phyloP scores from a whole-genome alignment of 2,329 filamentous ascomycete genomes.

The Penicillium sp. region DNA sequence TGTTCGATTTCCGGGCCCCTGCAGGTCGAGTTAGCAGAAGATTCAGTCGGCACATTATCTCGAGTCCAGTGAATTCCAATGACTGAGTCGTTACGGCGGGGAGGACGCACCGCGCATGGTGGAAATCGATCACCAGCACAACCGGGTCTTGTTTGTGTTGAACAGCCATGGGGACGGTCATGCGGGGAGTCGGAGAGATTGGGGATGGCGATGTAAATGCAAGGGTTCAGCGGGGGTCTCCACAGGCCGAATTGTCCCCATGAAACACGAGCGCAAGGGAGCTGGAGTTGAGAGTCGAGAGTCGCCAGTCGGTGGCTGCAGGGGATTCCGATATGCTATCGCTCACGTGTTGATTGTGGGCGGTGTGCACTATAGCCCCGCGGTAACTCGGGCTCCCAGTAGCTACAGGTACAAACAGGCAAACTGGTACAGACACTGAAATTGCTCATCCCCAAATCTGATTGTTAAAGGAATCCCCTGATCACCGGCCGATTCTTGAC shows the following conservation, averaged over 20 bases:
- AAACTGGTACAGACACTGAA: background rate
- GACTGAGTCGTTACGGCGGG: background rate
- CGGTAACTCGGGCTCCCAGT: background rate
- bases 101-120: slow-evolving; percentile 65
- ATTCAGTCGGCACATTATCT: background rate
- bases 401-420: background rate
- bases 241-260: slow-evolving; percentile 12
- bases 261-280: slow-evolving; percentile 10
- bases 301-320: background rate
- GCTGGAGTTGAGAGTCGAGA: slow-evolving; percentile 5
- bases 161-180: slow-evolving; percentile 32
- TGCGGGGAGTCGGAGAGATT: slow-evolving; percentile 9
- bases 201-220: background rate
- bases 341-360: slow-evolving; percentile 28
- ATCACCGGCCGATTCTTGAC: slow-evolving; percentile 29
- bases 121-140: slow-evolving; percentile 81
- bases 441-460: background rate
- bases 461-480: background rate
- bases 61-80: background rate
- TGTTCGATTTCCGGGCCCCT: slow-evolving; percentile 90
- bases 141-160: slow-evolving; percentile 64
- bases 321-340: slow-evolving; percentile 30
- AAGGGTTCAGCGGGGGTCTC: background rate
- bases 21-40: slow-evolving; percentile 13
- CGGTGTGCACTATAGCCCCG: slow-evolving; percentile 20